Evolutionary conservation across 345 rosid genomes (phyloP).

Genomic region (Corchorus capsularis): DNA sequence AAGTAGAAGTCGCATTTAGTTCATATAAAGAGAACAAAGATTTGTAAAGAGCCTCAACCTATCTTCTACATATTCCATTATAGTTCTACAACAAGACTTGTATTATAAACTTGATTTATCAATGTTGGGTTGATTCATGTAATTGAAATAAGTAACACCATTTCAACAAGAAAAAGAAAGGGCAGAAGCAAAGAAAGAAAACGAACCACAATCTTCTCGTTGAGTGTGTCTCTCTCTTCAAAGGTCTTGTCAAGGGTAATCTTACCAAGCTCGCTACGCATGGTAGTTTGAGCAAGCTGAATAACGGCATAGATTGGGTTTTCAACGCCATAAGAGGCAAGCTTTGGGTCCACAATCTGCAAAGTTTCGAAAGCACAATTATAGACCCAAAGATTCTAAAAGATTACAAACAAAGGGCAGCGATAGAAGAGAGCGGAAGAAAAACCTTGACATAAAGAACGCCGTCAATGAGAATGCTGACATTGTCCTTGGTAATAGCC

Average conservation of each 20-base stretch:
- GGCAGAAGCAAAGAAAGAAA: neutral
- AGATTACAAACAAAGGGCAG: neutral
- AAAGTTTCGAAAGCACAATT: neutral
- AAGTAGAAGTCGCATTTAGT: neutral
- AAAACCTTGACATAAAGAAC: constrained; percentile 86
- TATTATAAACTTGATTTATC: neutral
- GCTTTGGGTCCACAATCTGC: constrained; percentile 84
- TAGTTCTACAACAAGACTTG: neutral
- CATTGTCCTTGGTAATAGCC: constrained; percentile 94
- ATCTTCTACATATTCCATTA: neutral
- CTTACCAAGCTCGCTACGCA: constrained; percentile 98
- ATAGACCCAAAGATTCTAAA: neutral
- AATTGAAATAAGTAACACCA: neutral
- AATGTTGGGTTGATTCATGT: neutral
- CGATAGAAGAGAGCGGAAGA: neutral
- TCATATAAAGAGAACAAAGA: neutral
- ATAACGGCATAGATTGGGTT: constrained; percentile 87
- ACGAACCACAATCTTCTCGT: constrained; percentile 90
- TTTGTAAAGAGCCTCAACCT: neutral
- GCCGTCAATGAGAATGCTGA: constrained; percentile 89
- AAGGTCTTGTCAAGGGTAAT: constrained; percentile 97
- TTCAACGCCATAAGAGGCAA: constrained; percentile 96
- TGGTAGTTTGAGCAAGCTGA: constrained; percentile 93
- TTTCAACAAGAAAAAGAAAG: neutral
- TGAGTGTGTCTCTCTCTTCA: constrained; percentile 91